These are phyloP conservation scores for Prunella vulgaris DNA, from an alignment of 257 asterid species.

Conservation along the genomic window DNA sequence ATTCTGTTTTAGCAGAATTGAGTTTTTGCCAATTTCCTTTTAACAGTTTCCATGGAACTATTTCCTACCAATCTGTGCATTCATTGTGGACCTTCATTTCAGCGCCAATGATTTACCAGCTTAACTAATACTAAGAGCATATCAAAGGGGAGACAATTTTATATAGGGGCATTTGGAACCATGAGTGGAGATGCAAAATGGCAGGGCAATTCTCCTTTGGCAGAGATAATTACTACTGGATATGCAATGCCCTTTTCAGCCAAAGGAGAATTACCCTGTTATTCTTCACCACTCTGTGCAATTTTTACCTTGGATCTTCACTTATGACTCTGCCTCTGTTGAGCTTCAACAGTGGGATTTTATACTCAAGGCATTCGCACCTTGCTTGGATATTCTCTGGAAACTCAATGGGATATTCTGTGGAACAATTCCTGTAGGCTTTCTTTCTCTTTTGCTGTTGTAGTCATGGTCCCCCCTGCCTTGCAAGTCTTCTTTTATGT, in stretches of 20 bases:
- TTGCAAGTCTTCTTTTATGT: constrained; percentile 11
- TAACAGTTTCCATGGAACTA: background rate
- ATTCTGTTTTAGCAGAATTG: background rate
- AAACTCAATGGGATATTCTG: constrained; percentile 35
- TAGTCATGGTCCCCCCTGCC: constrained; percentile 37
- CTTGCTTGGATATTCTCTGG: constrained; percentile 39
- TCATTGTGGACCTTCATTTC: constrained; percentile 12
- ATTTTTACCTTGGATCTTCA: background rate
- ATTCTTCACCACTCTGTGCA: constrained; percentile 31
- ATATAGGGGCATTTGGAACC: background rate
- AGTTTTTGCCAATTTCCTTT: background rate
- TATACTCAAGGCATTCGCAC: constrained; percentile 37
- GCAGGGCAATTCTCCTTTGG: constrained; percentile 68
- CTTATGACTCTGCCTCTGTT: constrained; percentile 11
- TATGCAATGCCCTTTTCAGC: constrained; percentile 22
- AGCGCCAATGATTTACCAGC: background rate
- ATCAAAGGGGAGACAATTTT: background rate
- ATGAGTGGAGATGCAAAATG: constrained; percentile 28
- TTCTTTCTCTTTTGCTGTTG: constrained; percentile 28
- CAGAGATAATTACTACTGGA: constrained; percentile 14
- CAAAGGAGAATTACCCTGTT: constrained; percentile 34
- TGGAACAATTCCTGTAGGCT: constrained; percentile 31
- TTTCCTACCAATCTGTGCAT: background rate
- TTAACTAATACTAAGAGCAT: background rate
- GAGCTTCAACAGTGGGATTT: constrained; percentile 22